A percentile compares a stretch with the other conserved stretches of the same genome.
Conservation (phyloP, 805 yeast species). For the Candida maesae region DNA sequence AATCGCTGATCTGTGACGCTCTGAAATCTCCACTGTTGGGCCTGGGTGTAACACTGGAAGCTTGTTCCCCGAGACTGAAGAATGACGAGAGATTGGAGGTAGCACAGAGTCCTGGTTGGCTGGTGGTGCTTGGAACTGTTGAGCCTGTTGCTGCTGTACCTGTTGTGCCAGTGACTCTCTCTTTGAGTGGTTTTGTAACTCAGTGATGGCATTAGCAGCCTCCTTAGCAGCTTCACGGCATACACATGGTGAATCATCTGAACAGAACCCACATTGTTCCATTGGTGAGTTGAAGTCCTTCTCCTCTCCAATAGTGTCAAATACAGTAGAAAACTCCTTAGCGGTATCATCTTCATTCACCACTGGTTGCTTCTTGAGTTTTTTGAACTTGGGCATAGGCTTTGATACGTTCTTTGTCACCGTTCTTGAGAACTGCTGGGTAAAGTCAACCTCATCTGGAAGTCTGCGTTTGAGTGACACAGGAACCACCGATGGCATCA, state of each 20-base stretch:
- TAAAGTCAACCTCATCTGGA: conserved; percentile 46
- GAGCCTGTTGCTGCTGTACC: conserved; percentile 9
- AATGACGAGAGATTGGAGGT: conserved; percentile 38
- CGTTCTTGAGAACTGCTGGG: conserved; percentile 41
- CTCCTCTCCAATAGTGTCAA: conserved; percentile 23
- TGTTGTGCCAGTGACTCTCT: conserved; percentile 15
- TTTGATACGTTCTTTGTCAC: conserved; percentile 19
- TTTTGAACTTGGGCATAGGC: conserved; percentile 25
- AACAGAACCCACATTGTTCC: conserved; percentile 90
- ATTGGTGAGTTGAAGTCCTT: conserved; percentile 46
- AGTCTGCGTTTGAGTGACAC: conserved; percentile 50
- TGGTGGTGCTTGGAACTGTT: conserved; percentile 11
- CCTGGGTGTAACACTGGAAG: conserved; percentile 64
- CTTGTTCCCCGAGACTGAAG: conserved; percentile 31
- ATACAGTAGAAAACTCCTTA: conserved; percentile 20
- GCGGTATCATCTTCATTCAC: conserved; percentile 11
- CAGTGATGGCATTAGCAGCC: conserved; percentile 33
- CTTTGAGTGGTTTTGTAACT: conserved; percentile 24
- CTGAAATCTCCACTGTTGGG: conserved; percentile 49
- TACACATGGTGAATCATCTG: conserved; percentile 88
- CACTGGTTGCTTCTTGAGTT: background rate
- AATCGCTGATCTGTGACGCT: conserved; percentile 28
- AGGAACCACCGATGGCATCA: conserved; percentile 59
- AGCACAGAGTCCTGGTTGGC: conserved; percentile 17
- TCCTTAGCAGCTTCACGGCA: conserved; percentile 70